Percentiles rank a stretch among this genome's conserved stretches.
phyloP scores from a whole-genome alignment of 192 early-diverging fungal species.

The Chytriomyces sp. region DNA sequence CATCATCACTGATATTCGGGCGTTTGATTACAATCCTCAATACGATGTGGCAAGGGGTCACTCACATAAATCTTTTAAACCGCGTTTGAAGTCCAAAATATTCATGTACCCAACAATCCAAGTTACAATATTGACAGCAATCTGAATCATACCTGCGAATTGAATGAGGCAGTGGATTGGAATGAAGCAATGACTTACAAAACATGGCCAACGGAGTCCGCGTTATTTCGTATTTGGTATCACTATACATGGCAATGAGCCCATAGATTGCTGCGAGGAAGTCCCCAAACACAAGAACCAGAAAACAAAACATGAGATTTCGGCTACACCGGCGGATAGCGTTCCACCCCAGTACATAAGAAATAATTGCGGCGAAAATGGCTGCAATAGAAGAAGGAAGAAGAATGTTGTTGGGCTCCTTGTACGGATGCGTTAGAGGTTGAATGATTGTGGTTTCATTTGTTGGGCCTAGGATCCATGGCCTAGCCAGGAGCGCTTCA shows the following conservation, averaged over 20 bases:
- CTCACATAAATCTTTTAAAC: slow-evolving; percentile 14
- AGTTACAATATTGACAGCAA: slow-evolving; percentile 11
- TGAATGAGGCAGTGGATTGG: background rate
- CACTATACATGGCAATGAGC: slow-evolving; percentile 1
- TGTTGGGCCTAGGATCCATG: slow-evolving; percentile 4
- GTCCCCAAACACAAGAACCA: slow-evolving; percentile 8
- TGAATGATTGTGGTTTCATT: background rate
- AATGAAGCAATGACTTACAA: slow-evolving; percentile 9
- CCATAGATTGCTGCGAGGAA: slow-evolving; percentile 18
- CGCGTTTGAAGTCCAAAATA: slow-evolving; percentile 10
- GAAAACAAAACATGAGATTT: slow-evolving; percentile 2
- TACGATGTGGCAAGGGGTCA: background rate
- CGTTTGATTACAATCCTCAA: background rate
- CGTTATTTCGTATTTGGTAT: slow-evolving; percentile 22
- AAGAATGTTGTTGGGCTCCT: background rate
- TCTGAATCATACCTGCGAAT: slow-evolving; percentile 6
- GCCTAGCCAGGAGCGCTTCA: background rate
- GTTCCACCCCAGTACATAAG: slow-evolving; percentile 24
- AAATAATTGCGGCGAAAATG: background rate
- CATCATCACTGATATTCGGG: too few species aligned
- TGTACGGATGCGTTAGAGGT: background rate
- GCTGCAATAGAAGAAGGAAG: slow-evolving; percentile 9
- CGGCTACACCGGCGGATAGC: slow-evolving; percentile 12
- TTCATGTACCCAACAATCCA: slow-evolving; percentile 17
- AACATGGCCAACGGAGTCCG: slow-evolving; percentile 11